Conservation (phyloP, 805 yeast genomes). For the Hanseniaspora taiwanica region DNA sequence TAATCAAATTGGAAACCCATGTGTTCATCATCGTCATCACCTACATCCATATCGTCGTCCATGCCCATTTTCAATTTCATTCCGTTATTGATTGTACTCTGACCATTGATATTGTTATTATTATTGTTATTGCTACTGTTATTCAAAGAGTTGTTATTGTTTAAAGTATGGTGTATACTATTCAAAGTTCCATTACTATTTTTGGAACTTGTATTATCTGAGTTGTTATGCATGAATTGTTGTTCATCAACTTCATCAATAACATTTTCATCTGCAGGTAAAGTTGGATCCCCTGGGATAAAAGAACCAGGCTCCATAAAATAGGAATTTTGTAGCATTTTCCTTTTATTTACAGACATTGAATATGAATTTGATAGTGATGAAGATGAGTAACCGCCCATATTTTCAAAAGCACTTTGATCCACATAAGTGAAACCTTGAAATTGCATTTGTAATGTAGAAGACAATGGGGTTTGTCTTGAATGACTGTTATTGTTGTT, state of each 20-base stretch:
- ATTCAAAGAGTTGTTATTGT: no score
- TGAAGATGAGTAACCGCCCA: slow-evolving; percentile 32
- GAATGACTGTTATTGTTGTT: neutral
- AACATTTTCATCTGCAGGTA: slow-evolving; percentile 76
- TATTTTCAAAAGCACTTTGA: slow-evolving; percentile 84
- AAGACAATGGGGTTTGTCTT: slow-evolving; percentile 85
- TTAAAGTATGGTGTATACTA: no score
- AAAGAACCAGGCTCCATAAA: slow-evolving; percentile 52
- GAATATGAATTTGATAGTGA: slow-evolving; percentile 5
- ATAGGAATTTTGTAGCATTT: slow-evolving; percentile 25
- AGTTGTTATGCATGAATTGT: no score
- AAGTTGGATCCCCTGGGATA: slow-evolving; percentile 65
- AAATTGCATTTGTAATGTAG: slow-evolving; percentile 92
- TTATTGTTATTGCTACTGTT: slow-evolving; percentile 6
- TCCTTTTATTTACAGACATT: slow-evolving; percentile 14
- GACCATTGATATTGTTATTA: neutral
- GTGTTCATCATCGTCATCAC: slow-evolving; percentile 9
- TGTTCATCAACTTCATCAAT: slow-evolving; percentile 58
- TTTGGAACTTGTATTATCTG: no score
- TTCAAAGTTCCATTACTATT: no score
- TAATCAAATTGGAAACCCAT: slow-evolving; percentile 8
- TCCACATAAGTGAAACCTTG: slow-evolving; percentile 95
- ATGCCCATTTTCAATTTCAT: slow-evolving; percentile 7
- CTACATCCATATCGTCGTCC: slow-evolving; percentile 12
- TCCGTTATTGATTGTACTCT: neutral